These are phyloP conservation scores for Russula brevipes DNA, from an alignment of 768 basidiomycete species.

Conservation along the genomic window DNA sequence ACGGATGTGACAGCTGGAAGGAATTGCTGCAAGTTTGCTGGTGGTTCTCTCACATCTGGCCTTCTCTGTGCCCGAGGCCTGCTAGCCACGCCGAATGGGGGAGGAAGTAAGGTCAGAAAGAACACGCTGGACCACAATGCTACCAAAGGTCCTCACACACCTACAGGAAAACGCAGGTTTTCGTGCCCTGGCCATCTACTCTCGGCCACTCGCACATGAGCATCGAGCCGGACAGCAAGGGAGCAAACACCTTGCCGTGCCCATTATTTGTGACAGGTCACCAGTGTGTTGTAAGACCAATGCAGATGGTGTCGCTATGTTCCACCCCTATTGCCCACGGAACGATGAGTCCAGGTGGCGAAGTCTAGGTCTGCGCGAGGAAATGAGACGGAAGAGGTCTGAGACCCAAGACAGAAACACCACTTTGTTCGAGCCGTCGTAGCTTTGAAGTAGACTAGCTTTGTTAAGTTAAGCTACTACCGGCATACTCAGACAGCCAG, in stretches of 20 bases:
- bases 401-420: not conserved
- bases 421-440: not conserved
- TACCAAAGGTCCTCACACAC: not conserved
- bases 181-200: not conserved
- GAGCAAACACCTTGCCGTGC: not conserved
- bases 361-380: not conserved
- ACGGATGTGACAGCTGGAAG: not conserved
- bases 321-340: not conserved
- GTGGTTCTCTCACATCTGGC: not conserved
- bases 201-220: not conserved
- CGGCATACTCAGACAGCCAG: not conserved
- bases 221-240: not conserved
- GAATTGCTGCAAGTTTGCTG: not conserved
- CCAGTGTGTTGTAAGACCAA: not conserved
- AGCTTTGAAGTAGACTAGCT: not conserved
- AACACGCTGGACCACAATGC: not conserved
- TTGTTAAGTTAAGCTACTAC: not conserved
- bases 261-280: not conserved
- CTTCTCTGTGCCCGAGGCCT: not conserved
- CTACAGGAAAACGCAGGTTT: not conserved
- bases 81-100: not conserved
- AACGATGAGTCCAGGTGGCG: not conserved
- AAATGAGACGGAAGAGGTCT: not conserved
- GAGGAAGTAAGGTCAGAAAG: not conserved
- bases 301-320: not conserved